Percentiles rank a stretch among this genome's conserved stretches.
These are phyloP conservation scores for Russula griseocarnosa DNA, from an alignment of 768 basidiomycete species.

Conservation along the genomic window DNA sequence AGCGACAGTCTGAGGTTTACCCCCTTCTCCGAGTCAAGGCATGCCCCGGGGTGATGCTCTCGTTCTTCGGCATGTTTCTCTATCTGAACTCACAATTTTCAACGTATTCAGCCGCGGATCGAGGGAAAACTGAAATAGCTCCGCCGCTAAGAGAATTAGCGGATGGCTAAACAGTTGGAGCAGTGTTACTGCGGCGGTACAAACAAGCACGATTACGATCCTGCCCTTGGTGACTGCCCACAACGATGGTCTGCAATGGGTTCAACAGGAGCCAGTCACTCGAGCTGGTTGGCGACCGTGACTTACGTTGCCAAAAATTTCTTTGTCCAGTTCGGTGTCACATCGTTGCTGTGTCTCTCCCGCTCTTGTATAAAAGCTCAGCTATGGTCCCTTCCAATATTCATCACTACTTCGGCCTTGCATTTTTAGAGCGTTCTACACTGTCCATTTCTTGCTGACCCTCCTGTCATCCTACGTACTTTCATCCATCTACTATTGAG, in stretches of 20 bases:
- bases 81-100: not conserved
- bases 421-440: not conserved
- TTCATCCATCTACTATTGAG: not conserved
- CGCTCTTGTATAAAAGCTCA: conserved; percentile 4
- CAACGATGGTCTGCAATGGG: not conserved
- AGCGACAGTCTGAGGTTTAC: not conserved
- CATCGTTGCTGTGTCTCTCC: not conserved
- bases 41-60: too few relatives aligned
- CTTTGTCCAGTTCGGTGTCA: not conserved
- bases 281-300: not conserved
- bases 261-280: not conserved
- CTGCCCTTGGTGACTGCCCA: too few relatives aligned
- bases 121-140: too few relatives aligned
- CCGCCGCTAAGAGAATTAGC: too few relatives aligned
- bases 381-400: not conserved
- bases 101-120: not conserved
- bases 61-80: not conserved
- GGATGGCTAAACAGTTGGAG: too few relatives aligned
- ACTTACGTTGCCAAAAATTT: not conserved
- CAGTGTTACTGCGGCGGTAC: not conserved
- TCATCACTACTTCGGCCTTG: not conserved
- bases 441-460: not conserved
- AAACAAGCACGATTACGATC: too few relatives aligned
- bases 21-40: too few relatives aligned
- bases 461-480: not conserved